These are phyloP conservation scores for Halteria grandinella DNA, from an alignment of 73 alveolate genomes.

Conservation along the genomic window DNA sequence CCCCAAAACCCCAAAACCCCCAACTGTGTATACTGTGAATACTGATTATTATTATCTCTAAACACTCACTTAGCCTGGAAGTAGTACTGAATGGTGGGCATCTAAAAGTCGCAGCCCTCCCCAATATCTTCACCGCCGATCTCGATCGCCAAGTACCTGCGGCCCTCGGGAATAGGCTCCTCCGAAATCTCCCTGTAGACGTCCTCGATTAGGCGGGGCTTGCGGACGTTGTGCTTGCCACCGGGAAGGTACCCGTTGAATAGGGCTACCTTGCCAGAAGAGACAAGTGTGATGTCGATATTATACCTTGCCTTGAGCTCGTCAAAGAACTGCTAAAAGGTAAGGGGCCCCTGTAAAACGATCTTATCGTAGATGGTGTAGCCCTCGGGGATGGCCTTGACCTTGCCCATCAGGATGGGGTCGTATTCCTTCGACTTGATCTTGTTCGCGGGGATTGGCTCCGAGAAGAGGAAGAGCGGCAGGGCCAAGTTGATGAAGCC, in stretches of 20 bases:
- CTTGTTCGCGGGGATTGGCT: conserved; percentile 84
- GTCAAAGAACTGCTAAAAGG: conserved; percentile 81
- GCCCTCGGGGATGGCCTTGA: conserved; percentile 92
- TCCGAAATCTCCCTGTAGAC: conserved; percentile 63
- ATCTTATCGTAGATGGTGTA: conserved; percentile 94
- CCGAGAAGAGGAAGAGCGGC: conserved; percentile 86
- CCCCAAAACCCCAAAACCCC: too few relatives aligned
- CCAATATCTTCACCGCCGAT: conserved; percentile 70
- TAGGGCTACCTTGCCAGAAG: conserved; percentile 74
- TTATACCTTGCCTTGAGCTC: conserved; percentile 69
- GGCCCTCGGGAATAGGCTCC: conserved; percentile 70
- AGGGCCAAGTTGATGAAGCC: conserved; percentile 91
- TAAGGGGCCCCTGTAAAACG: conserved; percentile 73
- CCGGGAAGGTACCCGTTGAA: conserved; percentile 73
- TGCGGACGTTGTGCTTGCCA: conserved; percentile 68
- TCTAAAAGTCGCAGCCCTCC: conserved; percentile 24
- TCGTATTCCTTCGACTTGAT: conserved; percentile 82
- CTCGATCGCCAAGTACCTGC: conserved; percentile 74
- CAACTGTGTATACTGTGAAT: too few relatives aligned
- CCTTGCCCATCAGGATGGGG: conserved; percentile 77
- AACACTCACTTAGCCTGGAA: not conserved
- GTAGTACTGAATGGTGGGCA: conserved; percentile 24
- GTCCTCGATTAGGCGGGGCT: conserved; percentile 66
- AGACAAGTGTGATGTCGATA: conserved; percentile 72
- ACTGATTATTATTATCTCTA: too few relatives aligned